Conservation (phyloP, 2,329 filamentous ascomycete genomes). For the Phyllachora maydis region DNA sequence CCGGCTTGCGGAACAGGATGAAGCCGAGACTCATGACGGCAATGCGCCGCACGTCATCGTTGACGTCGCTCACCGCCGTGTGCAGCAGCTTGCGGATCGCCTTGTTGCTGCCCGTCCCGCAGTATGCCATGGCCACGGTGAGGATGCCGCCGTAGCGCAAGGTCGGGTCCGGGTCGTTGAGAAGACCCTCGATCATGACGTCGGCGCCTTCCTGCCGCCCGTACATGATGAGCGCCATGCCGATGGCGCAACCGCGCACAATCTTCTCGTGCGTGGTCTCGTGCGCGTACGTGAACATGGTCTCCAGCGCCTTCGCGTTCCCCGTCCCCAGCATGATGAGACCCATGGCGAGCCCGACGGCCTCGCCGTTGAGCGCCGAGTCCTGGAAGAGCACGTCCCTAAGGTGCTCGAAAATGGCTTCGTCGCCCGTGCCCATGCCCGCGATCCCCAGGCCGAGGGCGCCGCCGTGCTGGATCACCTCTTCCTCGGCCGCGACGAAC, state of each 20-base stretch:
- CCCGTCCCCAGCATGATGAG: conserved; percentile 98
- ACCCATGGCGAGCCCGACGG: conserved; percentile 88
- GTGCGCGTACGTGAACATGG: conserved; percentile 95
- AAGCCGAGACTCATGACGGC: conserved; percentile 97
- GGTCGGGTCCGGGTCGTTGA: conserved; percentile 85
- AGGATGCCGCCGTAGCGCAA: conserved; percentile 94
- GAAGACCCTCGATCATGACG: conserved; percentile 77
- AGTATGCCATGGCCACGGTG: conserved; percentile 95
- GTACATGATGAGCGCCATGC: conserved; percentile 98
- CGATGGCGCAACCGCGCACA: conserved; percentile 81
- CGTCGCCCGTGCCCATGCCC: conserved; percentile 88
- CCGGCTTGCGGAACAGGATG: conserved; percentile 93
- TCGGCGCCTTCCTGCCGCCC: conserved; percentile 87
- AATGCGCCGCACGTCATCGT: conserved; percentile 86
- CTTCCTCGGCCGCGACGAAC: conserved; percentile 59
- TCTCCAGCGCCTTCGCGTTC: conserved; percentile 77
- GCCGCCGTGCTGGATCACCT: conserved; percentile 93
- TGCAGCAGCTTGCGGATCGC: conserved; percentile 90
- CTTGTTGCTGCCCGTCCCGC: conserved; percentile 95
- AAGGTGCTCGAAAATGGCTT: conserved; percentile 78
- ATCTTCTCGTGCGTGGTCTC: conserved; percentile 99
- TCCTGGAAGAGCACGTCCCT: conserved; percentile 79
- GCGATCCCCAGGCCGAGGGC: conserved; percentile 89
- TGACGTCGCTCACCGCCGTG: conserved; percentile 92
- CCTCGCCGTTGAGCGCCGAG: conserved; percentile 91